Evolutionary conservation across 208 protist species (phyloP).

Genomic region (Leishmania turanica): DNA sequence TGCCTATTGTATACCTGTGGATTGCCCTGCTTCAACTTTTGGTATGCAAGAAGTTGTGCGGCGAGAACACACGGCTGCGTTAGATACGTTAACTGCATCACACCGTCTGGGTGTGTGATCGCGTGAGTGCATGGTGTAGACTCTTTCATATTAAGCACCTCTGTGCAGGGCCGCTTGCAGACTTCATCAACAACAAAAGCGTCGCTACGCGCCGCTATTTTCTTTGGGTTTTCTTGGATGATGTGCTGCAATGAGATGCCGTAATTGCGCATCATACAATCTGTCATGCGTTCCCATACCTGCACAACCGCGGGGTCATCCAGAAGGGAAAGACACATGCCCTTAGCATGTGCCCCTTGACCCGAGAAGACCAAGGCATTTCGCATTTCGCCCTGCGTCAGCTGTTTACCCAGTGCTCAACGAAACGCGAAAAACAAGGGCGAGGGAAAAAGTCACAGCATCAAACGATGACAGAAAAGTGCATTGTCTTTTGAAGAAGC

Average conservation of each 20-base stretch:
- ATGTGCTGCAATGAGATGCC: conserved; percentile 74
- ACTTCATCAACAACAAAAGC: conserved; percentile 54
- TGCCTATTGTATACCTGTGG: conserved; percentile 17
- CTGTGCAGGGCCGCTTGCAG: conserved; percentile 39
- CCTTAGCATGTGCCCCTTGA: conserved; percentile 75
- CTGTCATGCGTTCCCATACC: conserved; percentile 75
- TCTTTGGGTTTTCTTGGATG: conserved; percentile 76
- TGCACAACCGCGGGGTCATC: conserved; percentile 33
- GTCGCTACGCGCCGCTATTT: conserved; percentile 41
- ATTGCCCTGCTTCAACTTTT: conserved; percentile 29
- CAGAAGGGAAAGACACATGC: conserved; percentile 74
- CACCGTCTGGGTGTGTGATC: conserved; percentile 59
- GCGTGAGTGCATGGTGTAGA: conserved; percentile 36
- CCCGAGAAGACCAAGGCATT: conserved; percentile 82
- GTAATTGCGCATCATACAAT: conserved; percentile 74
- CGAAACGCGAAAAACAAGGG: not conserved
- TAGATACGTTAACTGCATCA: conserved; percentile 78
- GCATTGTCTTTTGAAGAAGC: not conserved
- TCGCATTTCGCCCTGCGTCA: conserved; percentile 10
- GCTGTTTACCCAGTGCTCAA: not conserved
- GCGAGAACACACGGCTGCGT: conserved; percentile 85
- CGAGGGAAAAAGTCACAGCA: not conserved
- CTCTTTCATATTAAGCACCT: conserved; percentile 53
- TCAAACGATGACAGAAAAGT: not conserved
- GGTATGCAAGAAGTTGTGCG: conserved; percentile 62